These are phyloP conservation scores for Neospermospora avenae DNA, from an alignment of 2,329 filamentous ascomycete genomes.

Conservation along the genomic window DNA sequence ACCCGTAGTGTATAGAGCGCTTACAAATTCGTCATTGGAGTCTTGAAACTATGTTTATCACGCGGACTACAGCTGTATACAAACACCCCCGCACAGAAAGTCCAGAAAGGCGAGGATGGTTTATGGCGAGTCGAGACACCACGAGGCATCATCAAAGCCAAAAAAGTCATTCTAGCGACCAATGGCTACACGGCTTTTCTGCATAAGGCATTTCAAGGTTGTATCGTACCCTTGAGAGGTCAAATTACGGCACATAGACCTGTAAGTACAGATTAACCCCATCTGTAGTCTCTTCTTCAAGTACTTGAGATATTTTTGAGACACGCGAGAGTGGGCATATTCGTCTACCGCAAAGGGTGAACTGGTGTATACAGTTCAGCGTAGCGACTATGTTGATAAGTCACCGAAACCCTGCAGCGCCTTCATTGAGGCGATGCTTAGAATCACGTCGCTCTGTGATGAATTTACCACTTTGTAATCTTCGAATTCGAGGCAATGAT, in stretches of 20 bases:
- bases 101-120: slow-evolving; percentile 17
- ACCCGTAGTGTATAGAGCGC: slow-evolving; percentile 32
- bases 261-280: no score
- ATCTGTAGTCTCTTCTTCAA: no score
- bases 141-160: slow-evolving; percentile 41
- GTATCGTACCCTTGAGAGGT: slow-evolving; percentile 48
- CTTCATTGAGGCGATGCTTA: no score
- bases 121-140: slow-evolving; percentile 42
- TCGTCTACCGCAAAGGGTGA: no score
- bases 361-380: no score
- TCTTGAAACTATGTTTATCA: slow-evolving; percentile 26
- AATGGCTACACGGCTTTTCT: slow-evolving; percentile 51
- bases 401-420: no score
- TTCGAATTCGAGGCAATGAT: no score
- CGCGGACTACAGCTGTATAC: slow-evolving; percentile 31
- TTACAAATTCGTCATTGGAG: slow-evolving; percentile 28
- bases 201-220: slow-evolving; percentile 39
- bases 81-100: slow-evolving; percentile 27
- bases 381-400: no score
- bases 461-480: no score
- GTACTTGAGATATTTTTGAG: no score
- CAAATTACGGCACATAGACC: slow-evolving; percentile 46
- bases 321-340: no score
- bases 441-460: no score
- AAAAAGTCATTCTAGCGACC: slow-evolving; percentile 48